Conservation (phyloP, 805 yeast species). For the Wickerhamomyces chaumierensis region DNA sequence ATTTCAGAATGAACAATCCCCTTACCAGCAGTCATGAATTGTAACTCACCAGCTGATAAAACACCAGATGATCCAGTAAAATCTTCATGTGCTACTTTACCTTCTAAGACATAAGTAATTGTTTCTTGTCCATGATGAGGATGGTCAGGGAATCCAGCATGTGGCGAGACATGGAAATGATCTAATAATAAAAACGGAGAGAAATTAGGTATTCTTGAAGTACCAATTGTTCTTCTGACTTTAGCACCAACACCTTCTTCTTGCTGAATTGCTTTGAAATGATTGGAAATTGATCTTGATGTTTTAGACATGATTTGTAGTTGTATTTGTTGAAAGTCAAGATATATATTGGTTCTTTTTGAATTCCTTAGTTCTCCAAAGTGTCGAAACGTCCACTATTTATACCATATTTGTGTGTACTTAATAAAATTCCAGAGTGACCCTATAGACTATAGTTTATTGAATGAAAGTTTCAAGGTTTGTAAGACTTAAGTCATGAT, state of each 20-base stretch:
- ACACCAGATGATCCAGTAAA: constrained; percentile 79
- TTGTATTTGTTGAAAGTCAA: too few species aligned
- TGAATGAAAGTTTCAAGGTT: too few species aligned
- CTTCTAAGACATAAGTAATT: constrained; percentile 54
- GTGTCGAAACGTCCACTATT: too few species aligned
- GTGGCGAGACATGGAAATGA: constrained; percentile 55
- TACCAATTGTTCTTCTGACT: constrained; percentile 75
- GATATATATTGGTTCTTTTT: too few species aligned
- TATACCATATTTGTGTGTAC: too few species aligned
- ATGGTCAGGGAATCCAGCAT: constrained; percentile 74
- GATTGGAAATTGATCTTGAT: too few species aligned
- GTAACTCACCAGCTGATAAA: constrained; percentile 72
- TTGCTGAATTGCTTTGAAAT: constrained; percentile 51
- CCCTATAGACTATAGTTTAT: too few species aligned
- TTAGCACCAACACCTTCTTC: constrained; percentile 81
- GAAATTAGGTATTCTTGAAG: constrained; percentile 55
- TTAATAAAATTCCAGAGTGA: too few species aligned
- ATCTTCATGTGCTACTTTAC: constrained; percentile 72
- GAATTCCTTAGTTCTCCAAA: too few species aligned
- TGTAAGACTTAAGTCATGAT: too few species aligned
- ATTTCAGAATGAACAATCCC: constrained; percentile 84
- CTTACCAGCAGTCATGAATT: constrained; percentile 88
- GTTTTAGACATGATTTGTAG: too few species aligned
- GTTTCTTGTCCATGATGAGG: constrained; percentile 82
- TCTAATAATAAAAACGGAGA: constrained; percentile 77